A percentile compares a stretch with the other conserved stretches of the same genome.
phyloP scores from a whole-genome alignment of 1,284 basidiomycete genomes.

The Gomphus bonarii region DNA sequence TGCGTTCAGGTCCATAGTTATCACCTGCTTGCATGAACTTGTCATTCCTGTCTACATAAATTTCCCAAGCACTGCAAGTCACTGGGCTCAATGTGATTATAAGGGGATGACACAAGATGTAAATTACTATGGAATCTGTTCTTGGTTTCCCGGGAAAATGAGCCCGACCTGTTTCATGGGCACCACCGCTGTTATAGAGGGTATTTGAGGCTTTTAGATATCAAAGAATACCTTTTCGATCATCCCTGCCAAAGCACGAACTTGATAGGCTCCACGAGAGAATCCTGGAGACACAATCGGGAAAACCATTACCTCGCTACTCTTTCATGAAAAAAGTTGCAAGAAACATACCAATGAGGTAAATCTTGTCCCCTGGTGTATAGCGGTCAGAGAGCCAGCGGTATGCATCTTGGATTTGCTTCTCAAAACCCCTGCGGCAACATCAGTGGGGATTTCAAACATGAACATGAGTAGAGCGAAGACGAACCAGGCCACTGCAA shows the following conservation, averaged over 20 bases:
- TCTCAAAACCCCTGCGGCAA: conserved; percentile 10
- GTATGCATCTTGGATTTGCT: conserved; percentile 10
- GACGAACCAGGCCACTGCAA: conserved; percentile 10
- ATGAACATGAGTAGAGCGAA: not conserved
- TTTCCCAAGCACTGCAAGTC: not conserved
- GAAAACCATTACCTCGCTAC: too few species aligned
- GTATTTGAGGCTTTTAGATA: not conserved
- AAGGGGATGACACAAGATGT: not conserved
- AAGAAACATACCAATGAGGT: conserved; percentile 11
- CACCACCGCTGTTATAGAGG: too few species aligned
- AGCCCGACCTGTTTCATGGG: conserved; percentile 7
- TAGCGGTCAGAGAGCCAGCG: conserved; percentile 14
- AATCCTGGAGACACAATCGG: conserved; percentile 2
- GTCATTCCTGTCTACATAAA: not conserved
- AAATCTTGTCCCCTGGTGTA: conserved; percentile 9
- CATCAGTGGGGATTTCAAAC: not conserved
- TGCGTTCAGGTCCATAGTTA: too few species aligned
- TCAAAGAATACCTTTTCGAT: not conserved
- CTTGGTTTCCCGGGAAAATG: conserved; percentile 3
- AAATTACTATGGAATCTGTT: conserved; percentile 6
- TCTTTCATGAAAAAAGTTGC: too few species aligned
- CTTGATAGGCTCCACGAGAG: conserved; percentile 11
- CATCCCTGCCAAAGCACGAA: conserved; percentile 5
- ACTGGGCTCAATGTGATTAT: not conserved
- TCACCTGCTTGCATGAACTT: too few species aligned